phyloP scores from a whole-genome alignment of 2,329 filamentous ascomycete genomes.

The Pseudomassariella vexata region DNA sequence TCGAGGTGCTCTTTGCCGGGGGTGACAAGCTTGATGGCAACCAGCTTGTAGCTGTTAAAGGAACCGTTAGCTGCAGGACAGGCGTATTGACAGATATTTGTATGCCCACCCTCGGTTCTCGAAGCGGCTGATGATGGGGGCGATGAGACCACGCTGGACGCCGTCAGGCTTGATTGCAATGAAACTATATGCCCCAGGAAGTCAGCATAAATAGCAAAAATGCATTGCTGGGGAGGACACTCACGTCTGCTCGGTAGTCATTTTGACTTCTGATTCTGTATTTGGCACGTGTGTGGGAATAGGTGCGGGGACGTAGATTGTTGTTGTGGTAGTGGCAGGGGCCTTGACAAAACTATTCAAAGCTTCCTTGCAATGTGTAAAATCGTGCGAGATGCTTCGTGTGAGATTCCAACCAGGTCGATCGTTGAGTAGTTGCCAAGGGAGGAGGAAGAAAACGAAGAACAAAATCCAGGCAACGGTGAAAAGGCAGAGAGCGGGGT shows the following conservation, averaged over 20 bases:
- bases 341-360: slow-evolving; percentile 10
- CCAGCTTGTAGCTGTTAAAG: slow-evolving; percentile 98
- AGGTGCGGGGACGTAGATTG: slow-evolving; percentile 9
- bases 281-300: slow-evolving; percentile 7
- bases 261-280: slow-evolving; percentile 17
- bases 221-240: slow-evolving; percentile 7
- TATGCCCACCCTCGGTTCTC: slow-evolving; percentile 85
- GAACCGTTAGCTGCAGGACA: too few relatives aligned
- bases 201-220: slow-evolving; percentile 40
- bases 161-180: slow-evolving; percentile 99
- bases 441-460: slow-evolving; percentile 23
- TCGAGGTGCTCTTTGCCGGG: slow-evolving; percentile 94
- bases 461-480: slow-evolving; percentile 19
- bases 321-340: slow-evolving; percentile 10
- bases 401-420: slow-evolving; percentile 20
- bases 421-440: slow-evolving; percentile 20
- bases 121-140: slow-evolving; percentile 96
- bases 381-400: slow-evolving; percentile 18
- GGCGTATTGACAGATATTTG: too few relatives aligned
- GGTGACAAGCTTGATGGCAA: slow-evolving; percentile 89
- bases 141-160: slow-evolving; percentile 95
- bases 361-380: slow-evolving; percentile 17
- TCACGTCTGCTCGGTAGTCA: slow-evolving; percentile 26
- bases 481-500: slow-evolving; percentile 26
- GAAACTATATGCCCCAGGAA: slow-evolving; percentile 61